phyloP scores from a whole-genome alignment of 257 asterid genomes.

The Ilex aquifolium region DNA sequence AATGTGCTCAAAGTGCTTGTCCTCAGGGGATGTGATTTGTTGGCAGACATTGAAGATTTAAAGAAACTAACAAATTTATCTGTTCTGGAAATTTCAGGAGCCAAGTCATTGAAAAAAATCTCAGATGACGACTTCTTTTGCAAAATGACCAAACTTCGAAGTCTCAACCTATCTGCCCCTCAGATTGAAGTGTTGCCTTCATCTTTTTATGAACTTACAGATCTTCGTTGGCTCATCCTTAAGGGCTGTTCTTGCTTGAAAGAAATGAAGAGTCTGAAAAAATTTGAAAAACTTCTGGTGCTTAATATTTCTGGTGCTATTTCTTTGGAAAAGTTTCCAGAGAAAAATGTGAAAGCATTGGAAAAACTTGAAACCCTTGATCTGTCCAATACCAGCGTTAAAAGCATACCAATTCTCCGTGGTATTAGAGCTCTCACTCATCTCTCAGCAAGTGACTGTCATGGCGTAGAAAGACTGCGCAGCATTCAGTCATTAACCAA shows the following conservation, averaged over 20 bases:
- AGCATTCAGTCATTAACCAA: not conserved
- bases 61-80: not conserved
- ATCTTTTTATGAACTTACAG: slow-evolving; percentile 1
- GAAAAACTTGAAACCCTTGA: not conserved
- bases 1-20: slow-evolving; percentile 24
- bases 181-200: not conserved
- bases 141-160: not conserved
- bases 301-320: slow-evolving; percentile 4
- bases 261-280: slow-evolving; percentile 1
- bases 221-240: slow-evolving; percentile 9
- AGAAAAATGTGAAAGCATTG: slow-evolving; percentile 1
- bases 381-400: not conserved
- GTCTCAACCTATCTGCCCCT: slow-evolving; percentile 4
- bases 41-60: slow-evolving; percentile 3
- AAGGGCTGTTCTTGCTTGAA: not conserved
- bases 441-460: slow-evolving; percentile 2
- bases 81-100: slow-evolving; percentile 44
- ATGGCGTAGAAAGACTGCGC: slow-evolving; percentile 1
- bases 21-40: slow-evolving; percentile 32
- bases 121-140: not conserved
- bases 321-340: not conserved
- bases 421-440: not conserved
- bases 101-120: slow-evolving; percentile 3
- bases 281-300: slow-evolving; percentile 2
- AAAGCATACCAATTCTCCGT: not conserved